These are phyloP conservation scores for Plicaturopsis crispa DNA, from an alignment of 768 basidiomycete species.

Conservation along the genomic window DNA sequence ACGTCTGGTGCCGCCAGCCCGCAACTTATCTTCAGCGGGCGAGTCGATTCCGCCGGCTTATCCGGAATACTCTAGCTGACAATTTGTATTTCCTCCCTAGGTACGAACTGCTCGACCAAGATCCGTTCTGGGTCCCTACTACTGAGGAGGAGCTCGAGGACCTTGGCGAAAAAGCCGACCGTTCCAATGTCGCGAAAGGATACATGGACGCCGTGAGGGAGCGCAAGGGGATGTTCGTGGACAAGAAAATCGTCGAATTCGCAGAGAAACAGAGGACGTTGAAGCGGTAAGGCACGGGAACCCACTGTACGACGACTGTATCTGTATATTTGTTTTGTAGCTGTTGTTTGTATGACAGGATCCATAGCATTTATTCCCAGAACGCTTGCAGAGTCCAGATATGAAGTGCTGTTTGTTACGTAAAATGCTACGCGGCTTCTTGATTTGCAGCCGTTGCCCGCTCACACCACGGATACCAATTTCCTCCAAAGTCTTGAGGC, in stretches of 20 bases:
- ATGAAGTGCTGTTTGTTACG: too few species aligned
- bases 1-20: slow-evolving; percentile 98
- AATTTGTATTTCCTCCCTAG: slow-evolving; percentile 25
- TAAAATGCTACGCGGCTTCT: too few species aligned
- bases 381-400: too few species aligned
- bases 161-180: slow-evolving; percentile 91
- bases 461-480: too few species aligned
- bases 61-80: not conserved
- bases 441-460: too few species aligned
- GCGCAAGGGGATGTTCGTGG: slow-evolving; percentile 93
- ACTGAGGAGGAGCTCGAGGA: slow-evolving; percentile 97
- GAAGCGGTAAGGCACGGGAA: slow-evolving; percentile 57
- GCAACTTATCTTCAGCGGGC: slow-evolving; percentile 95
- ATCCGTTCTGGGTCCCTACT: slow-evolving; percentile 97
- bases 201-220: slow-evolving; percentile 91
- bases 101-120: slow-evolving; percentile 88
- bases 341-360: too few species aligned
- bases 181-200: slow-evolving; percentile 84
- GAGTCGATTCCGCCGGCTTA: slow-evolving; percentile 21
- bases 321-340: too few species aligned
- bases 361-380: too few species aligned
- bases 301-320: too few species aligned
- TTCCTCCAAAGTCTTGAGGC: too few species aligned
- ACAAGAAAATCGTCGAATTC: slow-evolving; percentile 88
- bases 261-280: slow-evolving; percentile 96